Conservation (phyloP, 2,329 filamentous ascomycete species). For the Cyphellophora europaea region DNA sequence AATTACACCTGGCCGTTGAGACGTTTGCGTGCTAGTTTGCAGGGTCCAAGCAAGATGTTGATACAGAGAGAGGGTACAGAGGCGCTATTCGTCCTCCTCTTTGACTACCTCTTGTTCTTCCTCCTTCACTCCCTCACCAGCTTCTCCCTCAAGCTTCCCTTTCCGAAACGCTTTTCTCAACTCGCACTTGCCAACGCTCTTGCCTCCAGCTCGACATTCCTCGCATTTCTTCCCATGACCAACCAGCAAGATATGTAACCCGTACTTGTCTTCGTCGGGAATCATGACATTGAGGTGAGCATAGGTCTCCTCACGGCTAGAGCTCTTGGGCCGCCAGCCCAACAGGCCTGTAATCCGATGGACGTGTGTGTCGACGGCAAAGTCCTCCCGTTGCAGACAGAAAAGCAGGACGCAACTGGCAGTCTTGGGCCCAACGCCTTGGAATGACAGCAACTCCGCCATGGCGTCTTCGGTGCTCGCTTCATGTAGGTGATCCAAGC, state of each 20-base stretch:
- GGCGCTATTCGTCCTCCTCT: too few relatives aligned
- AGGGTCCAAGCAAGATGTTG: too few relatives aligned
- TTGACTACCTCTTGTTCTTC: constrained; percentile 23
- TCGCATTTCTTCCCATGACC: constrained; percentile 54
- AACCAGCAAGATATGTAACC: constrained; percentile 53
- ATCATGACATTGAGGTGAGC: constrained; percentile 51
- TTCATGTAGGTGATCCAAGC: constrained; percentile 48
- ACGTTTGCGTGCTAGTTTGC: too few relatives aligned
- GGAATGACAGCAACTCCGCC: constrained; percentile 47
- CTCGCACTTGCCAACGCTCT: constrained; percentile 52
- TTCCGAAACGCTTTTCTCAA: constrained; percentile 53
- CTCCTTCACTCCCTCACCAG: constrained; percentile 48
- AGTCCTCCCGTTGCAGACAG: constrained; percentile 53
- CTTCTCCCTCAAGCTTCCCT: constrained; percentile 54
- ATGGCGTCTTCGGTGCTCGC: constrained; percentile 49
- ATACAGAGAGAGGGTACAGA: too few relatives aligned
- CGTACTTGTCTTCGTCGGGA: constrained; percentile 54
- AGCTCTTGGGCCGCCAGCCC: constrained; percentile 46
- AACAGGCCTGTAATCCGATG: constrained; percentile 55
- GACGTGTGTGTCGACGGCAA: constrained; percentile 59
- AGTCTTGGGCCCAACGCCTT: constrained; percentile 58
- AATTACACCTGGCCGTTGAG: too few relatives aligned
- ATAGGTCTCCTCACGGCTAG: constrained; percentile 20
- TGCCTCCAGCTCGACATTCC: constrained; percentile 45
- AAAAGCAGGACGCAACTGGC: constrained; percentile 57